Base-by-base conservation (phyloP, 2,329 filamentous ascomycete genomes). In the Eutypa lata region DNA sequence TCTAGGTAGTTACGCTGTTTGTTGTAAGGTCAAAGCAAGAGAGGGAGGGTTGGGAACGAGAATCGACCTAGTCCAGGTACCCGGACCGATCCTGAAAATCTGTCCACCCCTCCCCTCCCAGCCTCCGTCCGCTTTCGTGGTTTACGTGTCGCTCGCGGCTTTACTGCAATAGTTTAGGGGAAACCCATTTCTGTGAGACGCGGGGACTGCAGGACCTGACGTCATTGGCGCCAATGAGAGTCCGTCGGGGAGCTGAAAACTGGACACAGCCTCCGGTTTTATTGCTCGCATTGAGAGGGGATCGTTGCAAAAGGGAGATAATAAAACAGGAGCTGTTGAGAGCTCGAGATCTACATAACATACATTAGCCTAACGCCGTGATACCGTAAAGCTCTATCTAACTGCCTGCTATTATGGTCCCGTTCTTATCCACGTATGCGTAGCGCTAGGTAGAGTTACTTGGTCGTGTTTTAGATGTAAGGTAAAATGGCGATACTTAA, bases 161-260 rank as follows among this genome's bases (percentile, higher is more conserved):
- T 31, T 31, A 31, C 26, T 31, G 6, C 35, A 38, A 14, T 38
- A 38, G 31, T 7, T 35, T n/a, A n/a, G n/a, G 26, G 26, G 19
- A 13, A 22, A 8, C 48, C 47, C 42, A 40, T 50, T 47, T 53
- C 47, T 44, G 43, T 50, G 52, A 51, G 50, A 51, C 52, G 38
- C 19, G 7, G 37, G 18, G 43, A 26, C 28, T 40, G 49, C 47
- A 44, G 35, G 55, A 48, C 48, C 60, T 68, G 65, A 65, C 66
- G 64, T 67, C 65, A 67, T 60, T 44, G 16, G 53, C 54, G 48
- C 51, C 51, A 53, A 53, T 53, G 42, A 22, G 16, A 19, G 24
- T 18, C 28, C 33, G 47, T 16, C n/a, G 37, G 8, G 16, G 38
- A 22, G n/a, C 33, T 19, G 47, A 50, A 53, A 53, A 50, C 22